Percentiles rank a stretch among this genome's conserved stretches.
Evolutionary conservation across 352 stramenopile species (phyloP).

Genomic region (Sclerospora graminicola): DNA sequence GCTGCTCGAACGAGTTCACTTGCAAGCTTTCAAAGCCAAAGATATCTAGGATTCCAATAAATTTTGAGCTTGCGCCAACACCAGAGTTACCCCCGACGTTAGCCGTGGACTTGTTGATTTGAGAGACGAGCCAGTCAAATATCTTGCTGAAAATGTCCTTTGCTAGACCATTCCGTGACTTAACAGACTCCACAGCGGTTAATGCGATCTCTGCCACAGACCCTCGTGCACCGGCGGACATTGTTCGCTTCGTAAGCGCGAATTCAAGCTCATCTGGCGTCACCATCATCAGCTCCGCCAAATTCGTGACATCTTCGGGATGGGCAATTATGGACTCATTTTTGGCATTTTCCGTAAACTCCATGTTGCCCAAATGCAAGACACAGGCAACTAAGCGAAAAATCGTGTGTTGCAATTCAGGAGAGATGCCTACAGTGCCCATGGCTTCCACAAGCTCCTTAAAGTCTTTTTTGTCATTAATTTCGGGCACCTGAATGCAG

Average conservation of each 20-base stretch:
- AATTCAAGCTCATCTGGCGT: conserved; percentile 76
- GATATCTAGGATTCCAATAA: conserved; percentile 96
- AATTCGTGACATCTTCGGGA: conserved; percentile 53
- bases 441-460: conserved; percentile 90
- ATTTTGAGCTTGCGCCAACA: conserved; percentile 32
- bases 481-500: conserved; percentile 86
- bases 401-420: conserved; percentile 89
- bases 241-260: conserved; percentile 82
- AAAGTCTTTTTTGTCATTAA: conserved; percentile 93
- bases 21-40: conserved; percentile 95
- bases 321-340: conserved; percentile 62
- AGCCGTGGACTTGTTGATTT: conserved; percentile 88
- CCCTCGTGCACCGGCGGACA: conserved; percentile 75
- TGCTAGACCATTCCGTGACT: conserved; percentile 90
- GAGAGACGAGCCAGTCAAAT: conserved; percentile 93
- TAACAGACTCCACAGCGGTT: conserved; percentile 68
- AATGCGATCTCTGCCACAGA: conserved; percentile 82
- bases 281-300: conserved; percentile 83
- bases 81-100: conserved; percentile 33
- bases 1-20: conserved; percentile 91
- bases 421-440: conserved; percentile 83
- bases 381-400: conserved; percentile 94
- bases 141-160: conserved; percentile 95
- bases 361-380: conserved; percentile 96
- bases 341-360: conserved; percentile 84